These are phyloP conservation scores for Epichloe elymi DNA, from an alignment of 2,329 filamentous ascomycete species.

Conservation along the genomic window DNA sequence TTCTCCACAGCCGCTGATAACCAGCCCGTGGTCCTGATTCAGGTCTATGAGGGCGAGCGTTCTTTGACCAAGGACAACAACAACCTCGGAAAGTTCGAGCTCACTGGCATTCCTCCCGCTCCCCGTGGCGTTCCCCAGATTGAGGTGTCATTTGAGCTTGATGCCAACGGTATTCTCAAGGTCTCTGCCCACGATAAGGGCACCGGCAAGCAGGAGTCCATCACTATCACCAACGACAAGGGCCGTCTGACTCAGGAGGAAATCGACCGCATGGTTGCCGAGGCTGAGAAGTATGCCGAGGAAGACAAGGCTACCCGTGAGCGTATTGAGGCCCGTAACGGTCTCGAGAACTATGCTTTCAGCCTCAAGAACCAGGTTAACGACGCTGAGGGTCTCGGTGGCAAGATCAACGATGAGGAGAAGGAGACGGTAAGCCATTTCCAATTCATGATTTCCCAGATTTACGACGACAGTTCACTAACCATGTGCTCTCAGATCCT, in stretches of 20 bases:
- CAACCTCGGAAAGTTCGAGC: conserved; percentile 93
- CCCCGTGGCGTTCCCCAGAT: conserved; percentile 96
- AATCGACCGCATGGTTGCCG: conserved; percentile 97
- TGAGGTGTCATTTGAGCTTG: conserved; percentile 93
- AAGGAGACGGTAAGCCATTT: conserved; percentile 68
- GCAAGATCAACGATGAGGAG: conserved; percentile 97
- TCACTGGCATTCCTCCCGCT: conserved; percentile 87
- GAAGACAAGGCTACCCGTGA: conserved; percentile 97
- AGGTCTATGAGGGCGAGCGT: conserved; percentile 90
- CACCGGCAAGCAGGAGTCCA: conserved; percentile 91
- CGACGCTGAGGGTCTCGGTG: conserved; percentile 90
- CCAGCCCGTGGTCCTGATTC: conserved; percentile 89
- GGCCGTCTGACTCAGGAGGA: conserved; percentile 91
- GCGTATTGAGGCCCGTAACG: conserved; percentile 92
- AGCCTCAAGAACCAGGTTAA: conserved; percentile 98
- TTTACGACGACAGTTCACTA: conserved; percentile 16
- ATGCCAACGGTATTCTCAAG: conserved; percentile 97
- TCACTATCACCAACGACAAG: conserved; percentile 99
- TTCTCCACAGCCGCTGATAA: conserved; percentile 96
- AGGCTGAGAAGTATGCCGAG: conserved; percentile 97
- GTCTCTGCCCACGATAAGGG: conserved; percentile 95
- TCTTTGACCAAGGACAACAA: conserved; percentile 96
- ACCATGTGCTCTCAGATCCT: conserved; percentile 47
- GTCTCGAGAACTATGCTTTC: conserved; percentile 98
- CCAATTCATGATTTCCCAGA: not conserved